These are phyloP conservation scores for Metrosideros polymorpha DNA, from an alignment of 441 rosid species.

Conservation along the genomic window DNA sequence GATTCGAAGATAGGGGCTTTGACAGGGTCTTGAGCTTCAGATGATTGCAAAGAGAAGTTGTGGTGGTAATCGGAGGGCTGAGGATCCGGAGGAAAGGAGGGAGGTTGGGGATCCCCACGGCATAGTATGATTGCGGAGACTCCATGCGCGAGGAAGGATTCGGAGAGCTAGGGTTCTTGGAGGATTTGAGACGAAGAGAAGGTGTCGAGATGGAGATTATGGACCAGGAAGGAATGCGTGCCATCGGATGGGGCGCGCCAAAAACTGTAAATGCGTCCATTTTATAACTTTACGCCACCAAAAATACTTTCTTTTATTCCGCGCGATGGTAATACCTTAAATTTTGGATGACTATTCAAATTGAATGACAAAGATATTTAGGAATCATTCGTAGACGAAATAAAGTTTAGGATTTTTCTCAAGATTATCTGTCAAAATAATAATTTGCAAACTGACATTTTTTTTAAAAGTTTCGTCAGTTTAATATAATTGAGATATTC, in stretches of 20 bases:
- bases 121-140: constrained; percentile 15
- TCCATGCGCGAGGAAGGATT: constrained; percentile 19
- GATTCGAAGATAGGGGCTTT: constrained; percentile 2
- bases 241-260: background rate
- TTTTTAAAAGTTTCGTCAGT: accelerated
- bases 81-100: background rate
- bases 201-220: background rate
- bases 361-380: background rate
- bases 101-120: background rate
- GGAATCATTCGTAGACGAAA: background rate
- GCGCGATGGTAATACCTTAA: no score
- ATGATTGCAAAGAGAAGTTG: constrained; percentile 4
- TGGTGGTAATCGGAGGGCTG: background rate
- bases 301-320: background rate
- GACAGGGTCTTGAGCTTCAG: background rate
- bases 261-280: background rate
- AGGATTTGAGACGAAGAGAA: background rate
- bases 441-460: background rate
- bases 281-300: background rate
- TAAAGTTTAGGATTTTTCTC: background rate
- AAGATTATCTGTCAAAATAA: background rate
- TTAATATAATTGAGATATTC: no score
- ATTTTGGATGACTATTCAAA: no score
- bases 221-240: background rate
- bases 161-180: background rate